Percentiles rank a stretch among this genome's conserved stretches.
phyloP scores from a whole-genome alignment of 257 asterid species.

The Pogostemon cablin region DNA sequence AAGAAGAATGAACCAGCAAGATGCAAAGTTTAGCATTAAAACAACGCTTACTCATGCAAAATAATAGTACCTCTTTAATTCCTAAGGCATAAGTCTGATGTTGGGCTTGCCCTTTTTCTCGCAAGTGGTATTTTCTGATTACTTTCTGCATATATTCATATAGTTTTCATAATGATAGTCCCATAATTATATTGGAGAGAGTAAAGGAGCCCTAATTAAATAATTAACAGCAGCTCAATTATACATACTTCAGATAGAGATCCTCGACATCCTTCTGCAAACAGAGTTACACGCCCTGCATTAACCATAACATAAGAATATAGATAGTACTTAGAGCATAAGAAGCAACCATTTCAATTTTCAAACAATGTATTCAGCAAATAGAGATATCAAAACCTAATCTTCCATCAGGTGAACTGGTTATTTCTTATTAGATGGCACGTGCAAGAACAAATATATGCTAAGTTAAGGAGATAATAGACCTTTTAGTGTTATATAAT shows the following conservation, averaged over 20 bases:
- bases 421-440: neutral
- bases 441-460: conserved; percentile 3
- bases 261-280: conserved; percentile 99
- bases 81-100: conserved; percentile 99
- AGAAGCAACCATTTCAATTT: conserved; percentile 22
- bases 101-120: conserved; percentile 85
- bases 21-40: neutral
- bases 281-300: conserved; percentile 77
- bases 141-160: conserved; percentile 53
- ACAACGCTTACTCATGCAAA: conserved; percentile 23
- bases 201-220: conserved; percentile 22
- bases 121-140: conserved; percentile 70
- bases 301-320: conserved; percentile 33
- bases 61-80: conserved; percentile 80
- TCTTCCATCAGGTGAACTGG: conserved; percentile 20
- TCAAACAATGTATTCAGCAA: neutral
- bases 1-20: conserved; percentile 13
- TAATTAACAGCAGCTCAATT: conserved; percentile 24
- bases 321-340: conserved; percentile 15
- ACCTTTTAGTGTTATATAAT: neutral
- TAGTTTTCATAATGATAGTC: conserved; percentile 18
- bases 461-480: neutral
- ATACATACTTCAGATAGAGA: conserved; percentile 84
- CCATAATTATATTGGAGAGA: conserved; percentile 19
- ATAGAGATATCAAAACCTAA: conserved; percentile 5